Conservation (phyloP, 106 monocot genomes). For the Allium cepa region DNA sequence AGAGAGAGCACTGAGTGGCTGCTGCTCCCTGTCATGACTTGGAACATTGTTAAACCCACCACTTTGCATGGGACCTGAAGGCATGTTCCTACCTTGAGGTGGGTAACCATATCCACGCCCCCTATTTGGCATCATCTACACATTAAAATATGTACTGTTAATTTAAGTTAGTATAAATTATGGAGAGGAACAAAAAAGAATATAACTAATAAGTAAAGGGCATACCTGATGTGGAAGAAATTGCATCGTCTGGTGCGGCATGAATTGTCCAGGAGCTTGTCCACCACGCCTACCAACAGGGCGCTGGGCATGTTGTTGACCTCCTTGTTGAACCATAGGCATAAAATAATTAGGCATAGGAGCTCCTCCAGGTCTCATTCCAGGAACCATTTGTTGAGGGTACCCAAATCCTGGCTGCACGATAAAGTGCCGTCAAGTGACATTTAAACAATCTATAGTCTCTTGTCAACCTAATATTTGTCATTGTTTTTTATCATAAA, state of each 20-base stretch:
- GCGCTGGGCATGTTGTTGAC: slow-evolving; percentile 48
- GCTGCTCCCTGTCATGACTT: slow-evolving; percentile 30
- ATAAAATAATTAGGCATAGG: slow-evolving; percentile 78
- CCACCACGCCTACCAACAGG: slow-evolving; percentile 52
- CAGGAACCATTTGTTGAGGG: slow-evolving; percentile 70
- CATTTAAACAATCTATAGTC: background rate
- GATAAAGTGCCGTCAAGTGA: background rate
- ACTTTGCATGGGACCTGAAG: slow-evolving; percentile 28
- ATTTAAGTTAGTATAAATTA: background rate
- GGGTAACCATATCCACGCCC: slow-evolving; percentile 40
- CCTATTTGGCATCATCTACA: slow-evolving; percentile 47
- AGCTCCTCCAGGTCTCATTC: slow-evolving; percentile 75
- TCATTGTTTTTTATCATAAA: background rate
- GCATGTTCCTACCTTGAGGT: slow-evolving; percentile 31
- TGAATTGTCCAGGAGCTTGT: slow-evolving; percentile 42
- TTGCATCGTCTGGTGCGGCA: slow-evolving; percentile 41
- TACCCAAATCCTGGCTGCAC: slow-evolving; percentile 42
- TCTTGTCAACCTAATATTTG: slow-evolving; percentile 1
- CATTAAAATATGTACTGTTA: background rate
- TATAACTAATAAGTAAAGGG: slow-evolving; percentile 1
- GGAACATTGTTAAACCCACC: slow-evolving; percentile 11
- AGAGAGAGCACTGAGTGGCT: slow-evolving; percentile 31
- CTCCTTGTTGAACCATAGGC: slow-evolving; percentile 63
- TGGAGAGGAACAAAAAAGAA: background rate
- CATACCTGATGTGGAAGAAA: slow-evolving; percentile 65